Evolutionary conservation across 768 basidiomycete genomes (phyloP).

Genomic region (Lactarius quietus): DNA sequence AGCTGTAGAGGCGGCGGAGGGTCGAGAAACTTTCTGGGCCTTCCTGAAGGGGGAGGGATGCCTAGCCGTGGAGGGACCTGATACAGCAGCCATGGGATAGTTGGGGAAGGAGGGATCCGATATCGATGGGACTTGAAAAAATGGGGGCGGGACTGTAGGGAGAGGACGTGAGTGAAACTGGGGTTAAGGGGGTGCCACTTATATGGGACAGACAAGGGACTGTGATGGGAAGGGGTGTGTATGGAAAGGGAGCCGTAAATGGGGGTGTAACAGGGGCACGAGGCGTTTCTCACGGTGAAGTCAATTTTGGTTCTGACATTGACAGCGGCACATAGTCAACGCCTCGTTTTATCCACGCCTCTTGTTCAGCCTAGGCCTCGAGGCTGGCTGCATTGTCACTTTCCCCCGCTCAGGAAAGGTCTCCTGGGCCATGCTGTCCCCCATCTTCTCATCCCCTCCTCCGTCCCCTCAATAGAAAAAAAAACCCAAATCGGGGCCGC

Average conservation of each 20-base stretch:
- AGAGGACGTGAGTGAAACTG: slow-evolving; percentile 14
- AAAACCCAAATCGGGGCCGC: slow-evolving; percentile 20
- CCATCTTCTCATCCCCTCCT: neutral
- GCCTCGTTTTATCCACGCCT: slow-evolving; percentile 20
- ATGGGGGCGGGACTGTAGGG: slow-evolving; percentile 14
- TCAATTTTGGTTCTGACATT: slow-evolving; percentile 11
- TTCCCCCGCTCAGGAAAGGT: neutral
- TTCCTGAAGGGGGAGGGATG: slow-evolving; percentile 33
- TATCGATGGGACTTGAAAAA: slow-evolving; percentile 19
- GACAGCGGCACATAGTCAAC: slow-evolving; percentile 17
- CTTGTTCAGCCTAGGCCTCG: slow-evolving; percentile 13
- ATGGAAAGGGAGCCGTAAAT: neutral
- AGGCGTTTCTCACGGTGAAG: slow-evolving; percentile 21
- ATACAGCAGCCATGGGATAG: slow-evolving; percentile 30
- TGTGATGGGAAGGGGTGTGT: slow-evolving; percentile 1
- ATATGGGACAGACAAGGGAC: slow-evolving; percentile 17
- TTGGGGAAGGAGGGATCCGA: slow-evolving; percentile 17
- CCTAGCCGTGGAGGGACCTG: slow-evolving; percentile 29
- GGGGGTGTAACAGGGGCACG: slow-evolving; percentile 12
- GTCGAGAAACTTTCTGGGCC: slow-evolving; percentile 26
- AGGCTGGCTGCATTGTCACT: neutral
- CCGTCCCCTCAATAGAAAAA: slow-evolving; percentile 11
- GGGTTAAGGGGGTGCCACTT: slow-evolving; percentile 14
- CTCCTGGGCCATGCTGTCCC: neutral
- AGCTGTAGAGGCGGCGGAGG: slow-evolving; percentile 4